Conservation (phyloP, 768 basidiomycete species). For the Zangia roseola region DNA sequence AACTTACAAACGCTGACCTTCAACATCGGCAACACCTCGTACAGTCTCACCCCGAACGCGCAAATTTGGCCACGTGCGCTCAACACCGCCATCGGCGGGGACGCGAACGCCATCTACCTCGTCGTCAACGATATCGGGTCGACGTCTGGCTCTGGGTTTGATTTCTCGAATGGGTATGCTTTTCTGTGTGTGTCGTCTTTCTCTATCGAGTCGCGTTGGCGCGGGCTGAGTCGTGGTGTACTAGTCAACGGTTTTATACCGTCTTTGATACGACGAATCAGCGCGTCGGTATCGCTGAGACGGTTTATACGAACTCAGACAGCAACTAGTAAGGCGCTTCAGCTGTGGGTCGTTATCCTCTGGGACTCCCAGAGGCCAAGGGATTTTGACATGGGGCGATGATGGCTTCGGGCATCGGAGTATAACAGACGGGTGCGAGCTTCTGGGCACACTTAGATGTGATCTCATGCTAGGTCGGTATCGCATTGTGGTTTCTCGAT, state of each 20-base stretch:
- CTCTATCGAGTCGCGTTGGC: no score
- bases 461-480: no score
- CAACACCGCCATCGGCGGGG: conserved; percentile 26
- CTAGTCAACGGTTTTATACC: conserved; percentile 40
- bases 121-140: conserved; percentile 17
- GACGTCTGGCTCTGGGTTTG: conserved; percentile 12
- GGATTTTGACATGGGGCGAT: no score
- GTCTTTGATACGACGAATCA: conserved; percentile 39
- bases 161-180: conserved; percentile 17
- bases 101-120: conserved; percentile 21
- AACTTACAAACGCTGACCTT: conserved; percentile 26
- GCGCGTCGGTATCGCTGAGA: conserved; percentile 41
- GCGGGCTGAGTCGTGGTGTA: neutral
- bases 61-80: conserved; percentile 32
- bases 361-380: no score
- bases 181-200: neutral
- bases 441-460: no score
- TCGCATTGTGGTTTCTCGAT: no score
- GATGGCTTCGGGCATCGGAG: no score
- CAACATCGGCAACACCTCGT: conserved; percentile 18
- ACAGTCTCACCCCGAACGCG: conserved; percentile 22
- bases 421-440: no score
- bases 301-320: conserved; percentile 16
- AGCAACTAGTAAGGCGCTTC: neutral
- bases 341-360: no score